phyloP scores from a whole-genome alignment of 2,329 filamentous ascomycete species.

The Fusarium transvaalense region DNA sequence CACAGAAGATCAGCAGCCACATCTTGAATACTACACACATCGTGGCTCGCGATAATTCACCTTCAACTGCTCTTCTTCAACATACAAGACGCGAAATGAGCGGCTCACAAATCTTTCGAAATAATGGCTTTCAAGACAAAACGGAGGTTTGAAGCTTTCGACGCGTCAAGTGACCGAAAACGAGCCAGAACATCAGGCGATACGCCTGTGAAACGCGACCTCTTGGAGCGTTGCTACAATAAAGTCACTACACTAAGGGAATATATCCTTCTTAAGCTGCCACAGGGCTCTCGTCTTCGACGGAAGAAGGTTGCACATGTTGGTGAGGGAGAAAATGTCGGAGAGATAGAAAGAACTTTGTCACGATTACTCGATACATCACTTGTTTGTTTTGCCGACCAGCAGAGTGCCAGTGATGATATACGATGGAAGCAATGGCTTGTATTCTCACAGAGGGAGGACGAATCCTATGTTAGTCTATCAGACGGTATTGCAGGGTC shows the following conservation, averaged over 20 bases:
- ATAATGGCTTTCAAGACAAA: constrained; percentile 49
- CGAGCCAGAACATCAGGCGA: constrained; percentile 18
- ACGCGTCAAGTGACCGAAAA: constrained; percentile 44
- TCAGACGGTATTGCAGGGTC: constrained; percentile 60
- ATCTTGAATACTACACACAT: not conserved
- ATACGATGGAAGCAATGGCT: constrained; percentile 68
- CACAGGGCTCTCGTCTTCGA: constrained; percentile 72
- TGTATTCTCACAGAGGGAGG: constrained; percentile 71
- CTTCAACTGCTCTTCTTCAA: not conserved
- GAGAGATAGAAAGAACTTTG: constrained; percentile 59
- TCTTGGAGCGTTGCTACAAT: constrained; percentile 77
- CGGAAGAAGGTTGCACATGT: constrained; percentile 67
- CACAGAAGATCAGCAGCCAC: constrained; percentile 34
- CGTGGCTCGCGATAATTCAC: constrained; percentile 15
- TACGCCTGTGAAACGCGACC: constrained; percentile 63
- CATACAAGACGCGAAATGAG: constrained; percentile 28
- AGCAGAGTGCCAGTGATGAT: constrained; percentile 47
- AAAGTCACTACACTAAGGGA: constrained; percentile 75
- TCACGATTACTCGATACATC: constrained; percentile 75
- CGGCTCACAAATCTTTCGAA: not conserved
- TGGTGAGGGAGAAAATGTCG: constrained; percentile 49
- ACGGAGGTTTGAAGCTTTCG: constrained; percentile 43
- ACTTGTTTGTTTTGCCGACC: constrained; percentile 69
- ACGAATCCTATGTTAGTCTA: constrained; percentile 68
- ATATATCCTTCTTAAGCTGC: constrained; percentile 76